Evolutionary conservation across 768 basidiomycete genomes (phyloP).

Genomic region (Obba rivulosa): DNA sequence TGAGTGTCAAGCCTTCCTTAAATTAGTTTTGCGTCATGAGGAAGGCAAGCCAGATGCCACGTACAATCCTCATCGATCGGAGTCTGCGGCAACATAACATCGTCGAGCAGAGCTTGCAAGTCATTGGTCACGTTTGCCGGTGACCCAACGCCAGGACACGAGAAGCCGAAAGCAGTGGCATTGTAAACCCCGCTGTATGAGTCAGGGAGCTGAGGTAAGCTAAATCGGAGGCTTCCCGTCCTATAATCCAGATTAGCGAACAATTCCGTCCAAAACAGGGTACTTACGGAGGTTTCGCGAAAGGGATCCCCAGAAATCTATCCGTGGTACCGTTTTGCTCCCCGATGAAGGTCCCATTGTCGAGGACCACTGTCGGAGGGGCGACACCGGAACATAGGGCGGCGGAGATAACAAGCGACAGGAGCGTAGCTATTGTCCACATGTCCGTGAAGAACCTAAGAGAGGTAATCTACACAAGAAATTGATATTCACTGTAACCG

Average conservation of each 20-base stretch:
- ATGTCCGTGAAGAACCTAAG: too few relatives aligned
- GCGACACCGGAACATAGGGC: not conserved
- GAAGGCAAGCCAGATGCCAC: not conserved
- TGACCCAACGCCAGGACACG: conserved; percentile 24
- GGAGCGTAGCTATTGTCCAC: too few relatives aligned
- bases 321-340: conserved; percentile 3
- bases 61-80: not conserved
- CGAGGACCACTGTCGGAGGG: conserved; percentile 8
- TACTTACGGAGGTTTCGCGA: conserved; percentile 13
- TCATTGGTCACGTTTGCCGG: conserved; percentile 17
- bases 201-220: conserved; percentile 6
- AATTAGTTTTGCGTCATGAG: too few relatives aligned
- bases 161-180: conserved; percentile 8
- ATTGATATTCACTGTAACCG: too few relatives aligned
- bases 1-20: conserved; percentile 14
- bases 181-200: conserved; percentile 5
- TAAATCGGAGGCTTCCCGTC: conserved; percentile 9
- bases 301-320: conserved; percentile 14
- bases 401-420: too few relatives aligned
- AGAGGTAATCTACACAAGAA: too few relatives aligned
- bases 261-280: not conserved
- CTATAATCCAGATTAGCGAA: not conserved
- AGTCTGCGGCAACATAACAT: not conserved
- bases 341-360: conserved; percentile 13
- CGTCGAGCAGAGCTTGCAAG: conserved; percentile 10